phyloP scores from a whole-genome alignment of 495 filamentous ascomycete species.

The Aspergillus incahuasiensis region DNA sequence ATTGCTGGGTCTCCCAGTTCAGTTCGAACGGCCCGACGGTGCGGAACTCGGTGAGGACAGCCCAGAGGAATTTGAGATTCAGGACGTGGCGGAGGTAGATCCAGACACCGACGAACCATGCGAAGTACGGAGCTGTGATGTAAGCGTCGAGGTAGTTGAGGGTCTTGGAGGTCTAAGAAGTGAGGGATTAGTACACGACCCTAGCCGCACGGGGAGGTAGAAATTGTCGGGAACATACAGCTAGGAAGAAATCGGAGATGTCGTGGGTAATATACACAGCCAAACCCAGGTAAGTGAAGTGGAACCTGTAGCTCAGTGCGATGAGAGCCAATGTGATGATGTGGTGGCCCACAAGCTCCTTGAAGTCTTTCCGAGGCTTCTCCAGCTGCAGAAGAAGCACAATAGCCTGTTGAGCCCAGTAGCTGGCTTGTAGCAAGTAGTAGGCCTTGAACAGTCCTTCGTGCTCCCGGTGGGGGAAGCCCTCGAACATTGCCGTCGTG shows the following conservation, averaged over 20 bases:
- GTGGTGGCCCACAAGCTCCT: slow-evolving; percentile 91
- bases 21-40: slow-evolving; percentile 84
- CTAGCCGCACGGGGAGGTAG: neutral
- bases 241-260: slow-evolving; percentile 94
- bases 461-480: slow-evolving; percentile 82
- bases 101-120: slow-evolving; percentile 78
- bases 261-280: slow-evolving; percentile 97
- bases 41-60: slow-evolving; percentile 80
- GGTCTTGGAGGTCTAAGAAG: slow-evolving; percentile 74
- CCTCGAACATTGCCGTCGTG: slow-evolving; percentile 84
- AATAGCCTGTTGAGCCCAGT: slow-evolving; percentile 94
- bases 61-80: slow-evolving; percentile 83
- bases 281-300: slow-evolving; percentile 97
- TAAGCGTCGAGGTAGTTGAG: slow-evolving; percentile 85
- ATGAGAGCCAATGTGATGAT: slow-evolving; percentile 90
- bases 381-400: slow-evolving; percentile 86
- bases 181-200: neutral
- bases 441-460: slow-evolving; percentile 91
- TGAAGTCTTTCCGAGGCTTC: slow-evolving; percentile 94
- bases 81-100: slow-evolving; percentile 88
- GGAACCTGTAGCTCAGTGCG: slow-evolving; percentile 86
- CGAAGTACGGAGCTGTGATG: slow-evolving; percentile 78
- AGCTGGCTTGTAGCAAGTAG: slow-evolving; percentile 91
- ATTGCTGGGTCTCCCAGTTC: slow-evolving; percentile 79
- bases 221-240: slow-evolving; percentile 53